A percentile compares a stretch with the other conserved stretches of the same genome.
phyloP scores from a whole-genome alignment of 257 asterid genomes.

The Sherardia arvensis region DNA sequence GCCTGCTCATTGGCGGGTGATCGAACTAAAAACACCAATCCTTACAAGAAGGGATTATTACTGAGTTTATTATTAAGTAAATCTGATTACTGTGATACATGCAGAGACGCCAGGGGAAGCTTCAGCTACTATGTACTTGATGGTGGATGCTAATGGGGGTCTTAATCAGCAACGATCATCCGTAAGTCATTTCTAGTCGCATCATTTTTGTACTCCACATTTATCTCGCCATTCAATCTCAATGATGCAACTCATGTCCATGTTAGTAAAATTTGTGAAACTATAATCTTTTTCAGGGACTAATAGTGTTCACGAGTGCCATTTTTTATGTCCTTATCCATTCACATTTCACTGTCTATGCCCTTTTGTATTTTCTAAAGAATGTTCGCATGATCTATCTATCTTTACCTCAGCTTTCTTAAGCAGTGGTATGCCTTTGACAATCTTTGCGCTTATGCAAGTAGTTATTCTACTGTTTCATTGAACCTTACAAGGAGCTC shows the following conservation, averaged over 20 bases:
- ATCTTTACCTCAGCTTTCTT: background rate
- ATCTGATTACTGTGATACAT: background rate
- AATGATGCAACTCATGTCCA: no score
- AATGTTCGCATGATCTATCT: no score
- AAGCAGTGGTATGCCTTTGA: no score
- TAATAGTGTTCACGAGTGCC: background rate
- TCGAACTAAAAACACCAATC: background rate
- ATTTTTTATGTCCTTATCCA: background rate
- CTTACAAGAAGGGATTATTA: background rate
- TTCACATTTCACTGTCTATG: background rate
- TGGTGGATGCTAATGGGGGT: constrained; percentile 89
- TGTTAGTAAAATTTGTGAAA: no score
- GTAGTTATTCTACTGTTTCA: background rate
- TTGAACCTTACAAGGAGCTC: background rate
- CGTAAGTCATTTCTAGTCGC: constrained; percentile 28
- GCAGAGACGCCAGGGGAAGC: constrained; percentile 31
- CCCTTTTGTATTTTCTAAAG: no score
- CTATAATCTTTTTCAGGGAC: background rate
- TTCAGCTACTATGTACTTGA: constrained; percentile 26
- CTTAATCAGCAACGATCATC: constrained; percentile 89
- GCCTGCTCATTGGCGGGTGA: no score
- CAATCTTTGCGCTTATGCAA: background rate
- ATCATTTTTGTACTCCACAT: background rate
- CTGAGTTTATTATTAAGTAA: background rate
- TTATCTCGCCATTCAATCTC: no score